Evolutionary conservation across 2,329 filamentous ascomycete species (phyloP).

Genomic region (Calonectria henricotiae): DNA sequence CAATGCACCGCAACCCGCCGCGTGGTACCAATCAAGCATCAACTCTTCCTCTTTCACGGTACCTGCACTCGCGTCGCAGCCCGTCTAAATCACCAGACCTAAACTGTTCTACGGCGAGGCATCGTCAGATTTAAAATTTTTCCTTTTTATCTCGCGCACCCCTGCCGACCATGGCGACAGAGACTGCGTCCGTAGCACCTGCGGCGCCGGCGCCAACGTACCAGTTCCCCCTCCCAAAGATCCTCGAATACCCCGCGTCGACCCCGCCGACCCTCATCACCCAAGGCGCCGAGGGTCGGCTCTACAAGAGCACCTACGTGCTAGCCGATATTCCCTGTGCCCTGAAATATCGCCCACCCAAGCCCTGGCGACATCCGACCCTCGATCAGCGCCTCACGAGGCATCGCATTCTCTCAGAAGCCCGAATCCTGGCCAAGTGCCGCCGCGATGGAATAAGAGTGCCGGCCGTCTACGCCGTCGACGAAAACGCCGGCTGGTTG

Average conservation of each 20-base stretch:
- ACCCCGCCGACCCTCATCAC: constrained; percentile 80
- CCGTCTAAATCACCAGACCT: constrained; percentile 41
- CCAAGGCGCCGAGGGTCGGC: constrained; percentile 95
- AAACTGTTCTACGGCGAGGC: constrained; percentile 33
- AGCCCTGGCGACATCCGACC: constrained; percentile 91
- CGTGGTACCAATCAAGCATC: constrained; percentile 46
- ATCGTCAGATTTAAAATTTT: background rate
- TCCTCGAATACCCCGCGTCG: constrained; percentile 76
- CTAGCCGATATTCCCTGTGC: constrained; percentile 78
- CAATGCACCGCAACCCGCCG: constrained; percentile 41
- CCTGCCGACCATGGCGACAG: constrained; percentile 39
- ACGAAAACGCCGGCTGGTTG: constrained; percentile 79
- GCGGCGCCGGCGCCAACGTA: constrained; percentile 46
- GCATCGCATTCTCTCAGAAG: constrained; percentile 90
- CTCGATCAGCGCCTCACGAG: constrained; percentile 91
- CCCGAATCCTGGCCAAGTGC: constrained; percentile 86
- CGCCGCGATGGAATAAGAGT: constrained; percentile 85
- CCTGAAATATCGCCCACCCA: constrained; percentile 92
- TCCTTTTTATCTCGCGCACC: background rate
- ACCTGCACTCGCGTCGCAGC: constrained; percentile 49
- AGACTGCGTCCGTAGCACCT: constrained; percentile 40
- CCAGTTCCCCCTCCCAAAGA: constrained; percentile 72
- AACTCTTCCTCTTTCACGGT: constrained; percentile 43
- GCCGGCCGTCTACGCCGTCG: constrained; percentile 83
- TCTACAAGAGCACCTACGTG: constrained; percentile 91